Base-by-base conservation (phyloP, 129 eudicot species). In the Chrysanthemum seticuspe region DNA sequence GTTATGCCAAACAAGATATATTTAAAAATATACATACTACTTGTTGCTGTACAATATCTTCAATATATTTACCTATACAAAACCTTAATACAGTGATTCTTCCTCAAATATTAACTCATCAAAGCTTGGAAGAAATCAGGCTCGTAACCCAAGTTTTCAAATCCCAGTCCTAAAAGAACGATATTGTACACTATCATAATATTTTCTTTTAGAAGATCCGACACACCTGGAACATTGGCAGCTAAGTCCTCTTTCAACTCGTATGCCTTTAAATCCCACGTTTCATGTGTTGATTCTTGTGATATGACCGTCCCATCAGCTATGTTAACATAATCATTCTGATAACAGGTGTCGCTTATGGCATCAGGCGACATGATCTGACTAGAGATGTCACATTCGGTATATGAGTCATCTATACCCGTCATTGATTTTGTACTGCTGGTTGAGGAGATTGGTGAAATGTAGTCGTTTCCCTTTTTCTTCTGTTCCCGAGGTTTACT, bases 81-180 rank as follows among this genome's bases (percentile, higher is more conserved):
- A 40, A 40, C 47, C 29, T 27, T 44, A 58, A 55, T 21, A 11
- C 4, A 40, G 56, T 56, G 6, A 18, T 12, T 44, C 57, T 40
- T 21, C 27, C 13, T 57, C 15, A 5, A 27, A 5, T 1, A 34
- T 71, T 72, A 72, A 49, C 18, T 62, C 36, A 65, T 65, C 60
- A 81, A 81, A 71, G 81, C 78, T 65, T 51, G 74, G 79, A 81
- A 81, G 71, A 81, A 81, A 54, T 72, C 81, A 50, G 66, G 68
- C 67, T 58, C 72, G 47, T 76, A 71, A 29, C 78, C 85, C 81
- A 81, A 71, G 36, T 75, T 81, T 76, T 59, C 21, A 10, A 81
- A 76, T 71, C 85, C 81, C 59, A 76, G 25, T 50, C 75, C 85
- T 40, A 81, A 50, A 65, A 81, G 85, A 19, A 78, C 18, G 54